Evolutionary conservation across 495 filamentous ascomycete genomes (phyloP), one percentile per base, ranked within the genome.

Genomic region (Aspergillus bertholletiae): DNA sequence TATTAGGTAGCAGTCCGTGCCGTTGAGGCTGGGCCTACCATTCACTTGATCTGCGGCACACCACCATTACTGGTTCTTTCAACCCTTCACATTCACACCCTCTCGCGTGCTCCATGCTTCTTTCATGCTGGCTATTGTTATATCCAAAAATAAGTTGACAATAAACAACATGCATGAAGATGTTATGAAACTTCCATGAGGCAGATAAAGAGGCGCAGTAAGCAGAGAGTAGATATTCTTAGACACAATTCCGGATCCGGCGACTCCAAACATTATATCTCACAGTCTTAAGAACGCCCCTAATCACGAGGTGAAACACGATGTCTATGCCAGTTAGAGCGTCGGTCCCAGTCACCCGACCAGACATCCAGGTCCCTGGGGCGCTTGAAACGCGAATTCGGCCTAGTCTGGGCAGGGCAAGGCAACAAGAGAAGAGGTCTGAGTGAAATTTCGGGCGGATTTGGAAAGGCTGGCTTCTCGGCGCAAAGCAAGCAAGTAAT

Each of bases 401-500:
- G 21, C 27, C 30, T 15, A 35, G 30, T 22, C 46, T 28, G 39
- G 20, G 18, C 39, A 43, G 18, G 13, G 13, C 34, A 22, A 22
- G 39, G 39, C 39, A 43, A 22, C 39, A 22, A 22, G 7, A 22
- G 11, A 37, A 40, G 49, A 28, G 49, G 49, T 27, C 37, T 24
- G 32, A 23, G 47, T 34, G 7, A 50, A 27, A n/a, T 9, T 11
- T 7, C 9, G 6, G 20, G 23, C 52, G 52, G 32, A 54, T 30
- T 18, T 41, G 34, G 52, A 28, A 47, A 54, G 45, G 52, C n/a
- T 15, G 23, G 52, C 26, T 18, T 12, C 23, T 26, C 43, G 45
- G 52, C 32, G 45, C 34, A 11, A 22, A 49, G 40, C 45, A 22
- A 49, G 40, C 45, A 40, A 48, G 32, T 48, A 32, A 27, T n/a